Base-by-base conservation (phyloP, 2,329 filamentous ascomycete genomes). In the Fusarium staphyleae region DNA sequence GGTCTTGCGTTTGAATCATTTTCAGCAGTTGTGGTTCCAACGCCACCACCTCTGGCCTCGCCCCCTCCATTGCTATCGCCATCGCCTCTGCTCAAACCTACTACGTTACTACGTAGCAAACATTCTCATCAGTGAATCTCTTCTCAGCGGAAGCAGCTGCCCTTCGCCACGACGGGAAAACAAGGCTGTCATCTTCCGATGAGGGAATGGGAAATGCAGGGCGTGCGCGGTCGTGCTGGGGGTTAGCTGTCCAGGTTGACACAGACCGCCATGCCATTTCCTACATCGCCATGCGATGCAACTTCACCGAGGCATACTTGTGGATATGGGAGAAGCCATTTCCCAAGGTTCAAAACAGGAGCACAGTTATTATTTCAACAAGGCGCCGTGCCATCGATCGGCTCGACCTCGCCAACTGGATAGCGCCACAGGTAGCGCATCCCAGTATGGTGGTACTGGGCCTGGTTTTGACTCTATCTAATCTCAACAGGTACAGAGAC, bases 381-480 rank as follows among this genome's bases (percentile, higher is more conserved):
- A 48, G 44, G 49, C 42, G 22, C 62, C 35, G 41, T 28, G 7
- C 34, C 48, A 59, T 62, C 53, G 32, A 52, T 33, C 52, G 46
- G 43, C 41, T 55, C 39, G 50, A 33, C 33, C 29, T 55, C 50
- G 54, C 45, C 50, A 55, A 59, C 62, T 62, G 57, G 58, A 39
- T 45, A 37, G 34, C 40, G 36, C 34, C 43, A 33, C 39, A 49
- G 39, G 34, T 54, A 55, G 53, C 61, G 54, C 34, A 62, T 59
- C 53, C 58, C 58, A 48, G 49, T 49, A 44, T 55, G 45, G 58
- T 55, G 58, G 58, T 61, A 59, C 54, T 45, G 41, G 49, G 55
- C 43, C 45, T 48, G 35, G 14, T 39, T 54, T 32, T 53, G 40
- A 30, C 46, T 41, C 24, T 55, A 49, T 59, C 58, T 62, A 62